Base-by-base conservation (phyloP, 345 rosid genomes). In the Camelina hispida region DNA sequence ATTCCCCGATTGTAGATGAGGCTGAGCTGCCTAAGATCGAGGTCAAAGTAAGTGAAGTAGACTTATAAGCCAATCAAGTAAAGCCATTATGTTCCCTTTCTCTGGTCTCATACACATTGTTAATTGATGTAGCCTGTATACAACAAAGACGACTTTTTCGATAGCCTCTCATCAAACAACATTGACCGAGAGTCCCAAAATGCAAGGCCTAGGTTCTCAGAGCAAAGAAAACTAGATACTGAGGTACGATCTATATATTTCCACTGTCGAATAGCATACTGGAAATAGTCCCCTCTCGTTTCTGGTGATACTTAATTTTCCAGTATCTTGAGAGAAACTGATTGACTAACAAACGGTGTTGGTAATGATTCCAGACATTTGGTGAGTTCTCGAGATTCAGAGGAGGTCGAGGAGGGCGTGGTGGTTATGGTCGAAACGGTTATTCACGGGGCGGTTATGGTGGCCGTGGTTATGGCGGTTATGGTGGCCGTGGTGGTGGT, bases 131-230 rank as follows among this genome's bases (percentile, higher is more conserved):
- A 93, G 98, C 82, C 89, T 74, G 82, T 89, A 25, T 93, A 93
- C 83, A 91, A 87, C 71, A 93, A 89, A 84, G 97, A 93, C 59
- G 98, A 93, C 85, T 91, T 91, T 67, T 93, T 91, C 81, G 97
- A 93, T 84, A 79, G 91, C 15, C 87, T 93, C 52, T 93, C 97
- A 17, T 83, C 80, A 80, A 81, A 85, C 59, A 56, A 89, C 10
- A 76, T 70, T 54, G 82, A 73, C 76, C 74, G 78, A 46, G 87
- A 83, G 4, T 84, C 88, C 48, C 91, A 82, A 57, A 86, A 68
- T 71, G 86, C 90, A 81, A 89, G 97, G 77, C 78, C 93, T 11
- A 87, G 79, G 73, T 93, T 87, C 85, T 89, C 96, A 1, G 98
- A 91, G 86, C 98, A 85, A 78, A 76, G 83, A 86, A 93, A 87